Base-by-base conservation (phyloP, 2,329 filamentous ascomycete genomes). In the Beauveria brongniartii region DNA sequence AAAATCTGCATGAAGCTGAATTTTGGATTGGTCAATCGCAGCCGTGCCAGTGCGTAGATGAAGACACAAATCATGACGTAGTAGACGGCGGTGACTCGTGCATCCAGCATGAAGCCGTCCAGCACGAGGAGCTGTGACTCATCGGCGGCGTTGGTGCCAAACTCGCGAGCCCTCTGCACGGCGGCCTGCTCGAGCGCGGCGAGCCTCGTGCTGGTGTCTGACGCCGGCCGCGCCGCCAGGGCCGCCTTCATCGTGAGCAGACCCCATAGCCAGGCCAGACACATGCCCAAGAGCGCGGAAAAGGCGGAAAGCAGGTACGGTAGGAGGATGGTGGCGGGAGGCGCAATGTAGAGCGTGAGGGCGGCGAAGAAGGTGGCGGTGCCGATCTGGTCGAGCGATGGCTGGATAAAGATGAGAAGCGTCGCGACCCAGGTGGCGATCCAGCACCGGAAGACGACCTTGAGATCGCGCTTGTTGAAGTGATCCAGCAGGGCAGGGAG, bases 201-300 rank as follows among this genome's bases (percentile, higher is more conserved):
- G 3, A 76, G 59, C 50, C 62, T 65, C 0, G 70, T 69, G 54
- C 74, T 70, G 0, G 74, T 77, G 5, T 75, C 72, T 0, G 70
- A 65, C 3, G 68, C 71, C 1, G 78, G 71, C 14, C 79, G 69
- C 3, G 74, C 73, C 1, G 77, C 76, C 6, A 74, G 62, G 1
- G 78, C 79, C 2, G 77, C 78, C 63, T 80, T 78, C 77, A 79
- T 80, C 0, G 73, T 69, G 50, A 81, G 68, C 3, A 79, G 68
- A 4, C 78, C 79, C 79, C 79, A 81, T 9, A 71, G 76, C 78
- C 78, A 81, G 3, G 74, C 78, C 0, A 79, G 64, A 30, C 71
- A 75, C 66, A 80, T 78, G 18, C 78, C 78, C 2, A 79, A 16
- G 3, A 80, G 66, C 1, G 80, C 67, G 0, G 79, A 75, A 0